Conservation (phyloP, 768 basidiomycete genomes). For the Coprinopsis strossmayeri region DNA sequence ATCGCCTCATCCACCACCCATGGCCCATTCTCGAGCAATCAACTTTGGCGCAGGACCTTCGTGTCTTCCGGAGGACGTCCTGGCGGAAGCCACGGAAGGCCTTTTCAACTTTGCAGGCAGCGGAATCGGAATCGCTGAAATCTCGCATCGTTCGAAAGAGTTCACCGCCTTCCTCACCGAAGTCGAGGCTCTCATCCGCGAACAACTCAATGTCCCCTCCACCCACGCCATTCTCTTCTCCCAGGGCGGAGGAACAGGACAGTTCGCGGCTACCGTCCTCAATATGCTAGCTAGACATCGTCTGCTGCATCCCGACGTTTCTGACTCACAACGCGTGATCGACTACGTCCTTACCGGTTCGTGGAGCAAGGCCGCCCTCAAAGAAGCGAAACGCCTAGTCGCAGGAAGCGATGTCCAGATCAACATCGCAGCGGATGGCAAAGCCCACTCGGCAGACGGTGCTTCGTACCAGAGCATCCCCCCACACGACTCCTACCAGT, state of each 20-base stretch:
- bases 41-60: slow-evolving; percentile 98
- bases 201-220: slow-evolving; percentile 73
- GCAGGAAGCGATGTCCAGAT: slow-evolving; percentile 35
- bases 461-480: slow-evolving; percentile 81
- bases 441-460: slow-evolving; percentile 52
- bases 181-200: slow-evolving; percentile 62
- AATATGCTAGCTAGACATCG: slow-evolving; percentile 87
- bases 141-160: slow-evolving; percentile 91
- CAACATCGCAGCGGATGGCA: slow-evolving; percentile 68
- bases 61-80: slow-evolving; percentile 79
- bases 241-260: slow-evolving; percentile 88
- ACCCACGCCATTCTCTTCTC: slow-evolving; percentile 87
- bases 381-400: slow-evolving; percentile 73
- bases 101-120: slow-evolving; percentile 88
- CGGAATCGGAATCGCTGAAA: slow-evolving; percentile 93
- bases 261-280: slow-evolving; percentile 88
- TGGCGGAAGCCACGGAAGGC: slow-evolving; percentile 75
- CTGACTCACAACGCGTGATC: slow-evolving; percentile 47
- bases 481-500: slow-evolving; percentile 59
- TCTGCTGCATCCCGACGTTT: slow-evolving; percentile 59
- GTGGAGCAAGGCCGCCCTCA: slow-evolving; percentile 83
- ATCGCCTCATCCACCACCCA: slow-evolving; percentile 12
- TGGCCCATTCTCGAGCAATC: slow-evolving; percentile 44
- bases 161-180: slow-evolving; percentile 65
- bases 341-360: slow-evolving; percentile 93